Evolutionary conservation across 2,329 filamentous ascomycete genomes (phyloP), one percentile per base, ranked within the genome.

Genomic region (Didymella segeticola): DNA sequence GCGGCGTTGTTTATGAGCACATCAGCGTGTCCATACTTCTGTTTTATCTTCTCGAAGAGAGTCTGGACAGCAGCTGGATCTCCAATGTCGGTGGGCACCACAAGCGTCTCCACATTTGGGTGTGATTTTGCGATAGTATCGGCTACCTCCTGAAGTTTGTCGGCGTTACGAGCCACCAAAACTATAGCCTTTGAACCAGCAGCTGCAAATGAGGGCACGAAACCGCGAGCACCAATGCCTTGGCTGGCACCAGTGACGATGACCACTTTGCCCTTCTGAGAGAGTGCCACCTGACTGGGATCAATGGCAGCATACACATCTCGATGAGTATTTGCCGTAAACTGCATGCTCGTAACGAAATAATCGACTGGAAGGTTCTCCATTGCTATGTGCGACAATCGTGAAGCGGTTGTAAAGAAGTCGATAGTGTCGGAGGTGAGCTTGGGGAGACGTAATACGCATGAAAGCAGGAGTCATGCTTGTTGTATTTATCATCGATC

Each of bases 241-340:
- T 71, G 72, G 38, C 71, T 75, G 1, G 76, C 75, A 0, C 77
- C 77, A n/a, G 76, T 79, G 53, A 79, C 72, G 27, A 78, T 64
- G 6, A 72, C 56, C 1, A 76, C 71, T 49, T 73, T 77, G 12
- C 74, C 77, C 3, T 62, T 65, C 42, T 74, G 71, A 8, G 66
- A 73, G 17, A 71, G 61, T 0, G 61, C 59, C 4, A 71, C 62
- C 19, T 58, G 56, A 5, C 64, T 63, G 6, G 75, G 77, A 31
- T 78, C 70, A 37, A 79, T 75, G 14, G 75, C 66, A 17, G 75
- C 69, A 51, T 80, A 80, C 4, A 67, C 54, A 41, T 76, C 69
- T 4, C 64, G 71, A 47, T 78, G 73, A 5, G 58, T 57, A 4
- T 30, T 52, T 22, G 49, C 41, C 11, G 60, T 60, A 33, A 62